Evolutionary conservation across 2,329 filamentous ascomycete genomes (phyloP), one percentile per base, ranked within the genome.

Genomic region (Talaromyces marneffei): DNA sequence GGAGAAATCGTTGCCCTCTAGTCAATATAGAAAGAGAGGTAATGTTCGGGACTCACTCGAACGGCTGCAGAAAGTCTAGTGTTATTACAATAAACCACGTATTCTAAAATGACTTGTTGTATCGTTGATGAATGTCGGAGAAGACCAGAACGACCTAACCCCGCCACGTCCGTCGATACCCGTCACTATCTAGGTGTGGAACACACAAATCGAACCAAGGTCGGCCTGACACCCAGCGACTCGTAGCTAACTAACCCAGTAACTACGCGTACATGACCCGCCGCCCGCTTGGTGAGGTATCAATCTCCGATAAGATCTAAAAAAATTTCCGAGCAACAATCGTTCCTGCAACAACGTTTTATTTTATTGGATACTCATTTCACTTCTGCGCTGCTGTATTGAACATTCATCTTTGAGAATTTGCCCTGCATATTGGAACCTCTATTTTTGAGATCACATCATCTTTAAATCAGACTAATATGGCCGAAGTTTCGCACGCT

Each of bases 401-500:
- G 25, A 29, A 8, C 9, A 10, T 10, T 7, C 2, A 1, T 16
- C 18, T 31, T 16, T n/a, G 2, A 4, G 25, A 31, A 50, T 5
- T n/a, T 4, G 25, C 7, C 9, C 7, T 50, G 31, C 6, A n/a
- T 18, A 50, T n/a, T 50, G 16, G 9, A 2, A 31, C 4, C n/a
- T 12, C 16, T 16, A 1, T 10, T 29, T 25, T 29, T 23, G 16
- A 50, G 12, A 29, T 35, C 10, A 16, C 10, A 48, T n/a, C 27
- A 3, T 25, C 7, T 50, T 18, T 9, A 14, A 23, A 42, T 14
- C 20, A 18, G 20, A 55, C 8, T 20, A 40, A 33, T 20, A 63
- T 62, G 56, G 65, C 64, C 16, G 64, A 66, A 50, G 63, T 60
- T 44, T 60, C 66, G 12, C 72, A 77, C 63, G 66, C 71, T 58